phyloP scores from a whole-genome alignment of 2,329 filamentous ascomycete genomes.

The Diplodia scrobiculata region DNA sequence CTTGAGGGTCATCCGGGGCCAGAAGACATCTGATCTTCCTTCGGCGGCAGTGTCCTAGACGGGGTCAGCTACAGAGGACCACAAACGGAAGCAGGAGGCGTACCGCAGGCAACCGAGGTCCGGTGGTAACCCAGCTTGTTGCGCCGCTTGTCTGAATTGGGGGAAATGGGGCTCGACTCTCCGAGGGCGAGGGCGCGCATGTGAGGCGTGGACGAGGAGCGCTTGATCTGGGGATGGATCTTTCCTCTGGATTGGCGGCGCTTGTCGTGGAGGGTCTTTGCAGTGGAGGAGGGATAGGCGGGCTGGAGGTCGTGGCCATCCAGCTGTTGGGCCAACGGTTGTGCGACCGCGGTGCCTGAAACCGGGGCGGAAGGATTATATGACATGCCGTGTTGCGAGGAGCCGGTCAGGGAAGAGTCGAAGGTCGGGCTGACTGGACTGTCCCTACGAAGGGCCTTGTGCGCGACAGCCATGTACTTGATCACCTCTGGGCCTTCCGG shows the following conservation, averaged over 20 bases:
- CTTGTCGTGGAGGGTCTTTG: slow-evolving; percentile 42
- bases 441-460: slow-evolving; percentile 43
- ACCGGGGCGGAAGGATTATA: slow-evolving; percentile 39
- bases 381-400: slow-evolving; percentile 42
- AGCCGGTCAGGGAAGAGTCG: slow-evolving; percentile 32
- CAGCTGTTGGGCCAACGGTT: slow-evolving; percentile 18
- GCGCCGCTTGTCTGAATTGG: slow-evolving; percentile 66
- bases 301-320: slow-evolving; percentile 21
- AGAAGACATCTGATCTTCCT: slow-evolving; percentile 92
- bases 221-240: slow-evolving; percentile 45
- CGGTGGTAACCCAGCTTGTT: slow-evolving; percentile 96
- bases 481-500: slow-evolving; percentile 19
- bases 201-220: slow-evolving; percentile 53
- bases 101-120: slow-evolving; percentile 93
- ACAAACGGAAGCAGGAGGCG: slow-evolving; percentile 48
- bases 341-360: slow-evolving; percentile 36
- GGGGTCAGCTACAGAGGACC: slow-evolving; percentile 22
- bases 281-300: slow-evolving; percentile 29
- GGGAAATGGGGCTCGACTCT: slow-evolving; percentile 49
- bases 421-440: slow-evolving; percentile 32
- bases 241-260: slow-evolving; percentile 47
- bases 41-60: slow-evolving; percentile 80
- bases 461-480: slow-evolving; percentile 45
- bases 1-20: slow-evolving; percentile 69
- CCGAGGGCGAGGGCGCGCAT: slow-evolving; percentile 47